A percentile compares a stretch with the other conserved stretches of the same genome.
Conservation (phyloP, 345 rosid species). For the Cardamine occulta region DNA sequence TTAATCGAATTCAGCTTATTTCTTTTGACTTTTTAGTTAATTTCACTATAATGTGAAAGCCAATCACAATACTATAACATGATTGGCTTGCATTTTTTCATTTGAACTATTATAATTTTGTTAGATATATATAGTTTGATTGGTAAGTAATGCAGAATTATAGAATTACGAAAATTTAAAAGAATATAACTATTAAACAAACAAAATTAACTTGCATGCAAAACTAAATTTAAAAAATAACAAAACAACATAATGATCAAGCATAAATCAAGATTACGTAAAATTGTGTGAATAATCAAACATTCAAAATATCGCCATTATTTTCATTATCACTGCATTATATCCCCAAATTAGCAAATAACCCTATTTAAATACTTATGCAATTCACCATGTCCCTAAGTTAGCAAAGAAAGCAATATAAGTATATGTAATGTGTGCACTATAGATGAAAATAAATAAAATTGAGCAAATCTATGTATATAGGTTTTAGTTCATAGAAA, state of each 20-base stretch:
- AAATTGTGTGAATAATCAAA: background rate
- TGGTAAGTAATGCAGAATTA: background rate
- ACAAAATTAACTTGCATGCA: background rate
- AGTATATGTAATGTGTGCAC: background rate
- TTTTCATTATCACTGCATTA: background rate
- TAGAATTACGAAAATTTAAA: background rate
- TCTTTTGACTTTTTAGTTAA: background rate
- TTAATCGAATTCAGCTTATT: background rate
- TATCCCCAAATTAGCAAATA: background rate
- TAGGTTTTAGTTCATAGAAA: background rate
- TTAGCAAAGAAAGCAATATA: background rate
- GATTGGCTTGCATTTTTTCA: background rate
- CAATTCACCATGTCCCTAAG: background rate
- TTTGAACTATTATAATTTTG: background rate
- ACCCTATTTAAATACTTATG: background rate
- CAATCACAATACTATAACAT: too few species aligned
- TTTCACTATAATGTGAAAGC: background rate
- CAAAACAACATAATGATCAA: background rate
- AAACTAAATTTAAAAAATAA: background rate
- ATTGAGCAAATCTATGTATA: constrained; percentile 23
- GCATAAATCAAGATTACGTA: background rate
- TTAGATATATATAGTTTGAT: background rate
- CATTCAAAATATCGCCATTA: background rate
- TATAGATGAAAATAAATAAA: background rate
- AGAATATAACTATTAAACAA: background rate